These are phyloP conservation scores for Auricularia sp. DNA, from an alignment of 768 basidiomycete genomes.

Conservation along the genomic window DNA sequence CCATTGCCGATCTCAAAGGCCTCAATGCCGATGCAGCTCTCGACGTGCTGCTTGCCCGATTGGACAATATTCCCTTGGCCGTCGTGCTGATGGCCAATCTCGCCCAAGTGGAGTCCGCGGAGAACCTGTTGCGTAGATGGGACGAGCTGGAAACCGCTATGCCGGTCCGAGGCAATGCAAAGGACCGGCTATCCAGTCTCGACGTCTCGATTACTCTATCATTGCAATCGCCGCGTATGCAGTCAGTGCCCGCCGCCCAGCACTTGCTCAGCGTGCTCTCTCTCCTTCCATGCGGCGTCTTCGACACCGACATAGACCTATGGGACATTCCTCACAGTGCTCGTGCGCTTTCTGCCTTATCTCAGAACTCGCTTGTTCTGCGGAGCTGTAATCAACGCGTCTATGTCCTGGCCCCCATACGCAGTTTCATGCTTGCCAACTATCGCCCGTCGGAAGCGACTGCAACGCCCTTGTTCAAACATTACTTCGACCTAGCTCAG, in stretches of 20 bases:
- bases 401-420: background rate
- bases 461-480: background rate
- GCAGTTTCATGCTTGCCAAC: background rate
- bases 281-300: background rate
- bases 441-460: background rate
- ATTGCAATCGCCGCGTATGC: background rate
- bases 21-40: background rate
- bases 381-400: background rate
- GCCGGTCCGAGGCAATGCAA: background rate
- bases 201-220: background rate
- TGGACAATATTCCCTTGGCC: background rate
- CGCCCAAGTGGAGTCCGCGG: background rate
- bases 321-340: background rate
- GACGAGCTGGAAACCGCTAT: background rate
- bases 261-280: background rate
- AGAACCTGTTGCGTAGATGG: background rate
- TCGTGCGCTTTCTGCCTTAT: background rate
- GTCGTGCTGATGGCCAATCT: background rate
- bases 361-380: background rate
- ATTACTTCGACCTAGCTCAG: background rate
- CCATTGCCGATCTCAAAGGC: background rate
- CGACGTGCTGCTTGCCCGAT: background rate
- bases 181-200: background rate
- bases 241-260: background rate
- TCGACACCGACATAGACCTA: constrained; percentile 8